Evolutionary conservation across 1,284 basidiomycete genomes (phyloP).

Genomic region (Ceratobasidium sp.): DNA sequence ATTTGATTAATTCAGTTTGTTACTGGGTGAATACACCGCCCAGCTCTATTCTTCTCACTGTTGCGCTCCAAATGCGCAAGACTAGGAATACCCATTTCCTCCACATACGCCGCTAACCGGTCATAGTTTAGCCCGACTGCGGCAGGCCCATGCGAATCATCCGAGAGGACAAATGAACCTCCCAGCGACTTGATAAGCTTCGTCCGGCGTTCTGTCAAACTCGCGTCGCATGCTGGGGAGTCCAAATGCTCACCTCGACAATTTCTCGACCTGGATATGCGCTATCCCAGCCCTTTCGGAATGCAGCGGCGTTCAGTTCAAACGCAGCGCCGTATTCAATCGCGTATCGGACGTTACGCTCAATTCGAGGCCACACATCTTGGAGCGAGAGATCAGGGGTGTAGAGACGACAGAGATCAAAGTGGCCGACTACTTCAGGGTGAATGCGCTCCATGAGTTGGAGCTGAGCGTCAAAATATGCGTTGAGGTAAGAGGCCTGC

Average conservation of each 20-base stretch:
- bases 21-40: conserved; percentile 45
- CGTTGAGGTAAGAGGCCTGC: conserved; percentile 65
- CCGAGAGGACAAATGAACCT: conserved; percentile 88
- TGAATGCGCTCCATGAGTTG: conserved; percentile 72
- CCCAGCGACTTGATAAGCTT: conserved; percentile 74
- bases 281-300: conserved; percentile 89
- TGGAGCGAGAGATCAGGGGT: conserved; percentile 66
- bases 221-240: not conserved
- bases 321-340: conserved; percentile 90
- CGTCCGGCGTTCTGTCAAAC: not conserved
- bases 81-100: conserved; percentile 66
- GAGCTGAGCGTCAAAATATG: conserved; percentile 88
- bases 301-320: conserved; percentile 92
- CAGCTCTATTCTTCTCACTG: conserved; percentile 40
- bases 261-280: conserved; percentile 87
- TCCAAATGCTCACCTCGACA: conserved; percentile 65
- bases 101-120: conserved; percentile 75
- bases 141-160: conserved; percentile 93
- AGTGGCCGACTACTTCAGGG: conserved; percentile 93
- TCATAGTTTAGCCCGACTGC: conserved; percentile 90
- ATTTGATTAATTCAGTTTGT: too few species aligned
- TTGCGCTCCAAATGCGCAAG: conserved; percentile 70
- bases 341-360: conserved; percentile 81
- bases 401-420: conserved; percentile 91
- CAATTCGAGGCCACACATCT: conserved; percentile 70